Percentiles rank a stretch among this genome's conserved stretches.
Evolutionary conservation across 371 early-diverging fungal species (phyloP).

Genomic region (Parasitella parasitica): DNA sequence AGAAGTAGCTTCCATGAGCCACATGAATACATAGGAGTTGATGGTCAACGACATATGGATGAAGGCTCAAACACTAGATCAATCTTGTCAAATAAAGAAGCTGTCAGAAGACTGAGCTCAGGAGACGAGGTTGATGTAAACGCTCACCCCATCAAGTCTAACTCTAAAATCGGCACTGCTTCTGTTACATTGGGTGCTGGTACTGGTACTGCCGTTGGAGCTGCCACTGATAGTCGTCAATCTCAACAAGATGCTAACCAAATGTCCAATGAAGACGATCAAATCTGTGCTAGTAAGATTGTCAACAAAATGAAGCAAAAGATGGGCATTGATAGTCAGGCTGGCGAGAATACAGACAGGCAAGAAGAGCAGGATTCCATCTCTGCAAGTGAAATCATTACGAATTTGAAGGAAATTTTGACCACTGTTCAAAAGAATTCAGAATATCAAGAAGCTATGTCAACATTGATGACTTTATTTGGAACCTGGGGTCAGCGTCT

Average conservation of each 20-base stretch:
- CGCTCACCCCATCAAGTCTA: neutral
- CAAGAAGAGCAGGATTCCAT: neutral
- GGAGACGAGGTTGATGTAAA: neutral
- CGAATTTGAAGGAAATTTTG: conserved; percentile 1
- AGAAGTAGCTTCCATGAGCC: neutral
- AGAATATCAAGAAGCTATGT: conserved; percentile 43
- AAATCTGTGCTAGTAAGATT: neutral
- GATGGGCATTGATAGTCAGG: neutral
- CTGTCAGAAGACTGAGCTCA: neutral
- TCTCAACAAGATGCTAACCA: neutral
- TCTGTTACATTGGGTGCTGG: neutral
- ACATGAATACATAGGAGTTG: neutral
- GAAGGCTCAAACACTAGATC: neutral
- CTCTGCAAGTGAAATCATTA: neutral
- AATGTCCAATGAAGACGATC: neutral
- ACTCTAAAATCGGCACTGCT: neutral
- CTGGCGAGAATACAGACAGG: neutral
- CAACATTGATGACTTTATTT: conserved; percentile 26
- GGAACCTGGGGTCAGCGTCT: conserved; percentile 35
- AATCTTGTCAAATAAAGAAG: neutral
- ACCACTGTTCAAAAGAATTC: conserved; percentile 34
- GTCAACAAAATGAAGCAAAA: neutral
- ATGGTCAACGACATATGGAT: neutral
- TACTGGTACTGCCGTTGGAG: neutral
- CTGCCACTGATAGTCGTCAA: neutral